Percentiles rank a stretch among this genome's conserved stretches.
These are phyloP conservation scores for Hypomontagnella monticulosa DNA, from an alignment of 495 filamentous ascomycete species.

Conservation along the genomic window DNA sequence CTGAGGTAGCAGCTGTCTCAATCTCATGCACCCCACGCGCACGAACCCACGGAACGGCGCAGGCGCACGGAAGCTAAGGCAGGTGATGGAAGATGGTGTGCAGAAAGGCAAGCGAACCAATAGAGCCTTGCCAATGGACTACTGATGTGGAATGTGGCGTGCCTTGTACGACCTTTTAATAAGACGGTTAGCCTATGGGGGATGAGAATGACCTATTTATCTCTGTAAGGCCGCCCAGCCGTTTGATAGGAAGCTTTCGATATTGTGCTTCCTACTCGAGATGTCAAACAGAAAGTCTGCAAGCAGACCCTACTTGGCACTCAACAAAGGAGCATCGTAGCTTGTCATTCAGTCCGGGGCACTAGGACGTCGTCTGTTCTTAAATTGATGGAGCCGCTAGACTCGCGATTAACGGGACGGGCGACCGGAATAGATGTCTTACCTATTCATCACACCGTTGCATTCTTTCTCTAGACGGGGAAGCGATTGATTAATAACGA, in stretches of 20 bases:
- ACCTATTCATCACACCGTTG: neutral
- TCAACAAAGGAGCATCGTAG: neutral
- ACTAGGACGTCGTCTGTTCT: neutral
- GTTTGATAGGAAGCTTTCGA: neutral
- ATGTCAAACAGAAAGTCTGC: too few species aligned
- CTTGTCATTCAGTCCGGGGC: conserved; percentile 4
- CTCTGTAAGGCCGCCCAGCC: neutral
- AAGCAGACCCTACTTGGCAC: too few species aligned
- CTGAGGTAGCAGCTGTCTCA: conserved; percentile 15
- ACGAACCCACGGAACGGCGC: neutral
- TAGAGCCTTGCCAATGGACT: neutral
- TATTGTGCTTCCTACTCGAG: neutral
- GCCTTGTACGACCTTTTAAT: conserved; percentile 17
- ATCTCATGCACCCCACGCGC: conserved; percentile 12
- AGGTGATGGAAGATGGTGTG: conserved; percentile 11
- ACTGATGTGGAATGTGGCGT: conserved; percentile 4
- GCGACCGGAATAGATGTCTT: neutral
- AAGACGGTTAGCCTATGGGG: conserved; percentile 9
- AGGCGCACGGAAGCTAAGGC: conserved; percentile 4
- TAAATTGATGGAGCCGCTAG: conserved; percentile 20
- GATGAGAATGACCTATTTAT: conserved; percentile 6
- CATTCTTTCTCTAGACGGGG: neutral
- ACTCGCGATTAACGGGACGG: neutral
- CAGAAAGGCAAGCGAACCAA: conserved; percentile 25
- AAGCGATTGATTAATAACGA: conserved; percentile 10